These are phyloP conservation scores for Scheffersomyces titani DNA, from an alignment of 1,139 yeast species.

Conservation along the genomic window DNA sequence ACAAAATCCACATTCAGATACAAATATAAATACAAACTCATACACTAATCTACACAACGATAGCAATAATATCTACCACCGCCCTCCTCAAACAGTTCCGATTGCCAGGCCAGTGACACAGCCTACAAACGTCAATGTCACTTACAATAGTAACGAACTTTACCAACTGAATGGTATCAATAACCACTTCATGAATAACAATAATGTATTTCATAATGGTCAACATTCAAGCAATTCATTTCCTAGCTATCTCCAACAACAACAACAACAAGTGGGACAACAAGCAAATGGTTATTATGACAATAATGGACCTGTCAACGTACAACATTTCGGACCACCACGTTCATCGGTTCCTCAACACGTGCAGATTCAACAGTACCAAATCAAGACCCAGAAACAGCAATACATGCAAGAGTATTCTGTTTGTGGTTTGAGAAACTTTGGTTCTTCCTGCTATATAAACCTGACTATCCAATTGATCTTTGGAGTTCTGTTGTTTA, in stretches of 20 bases:
- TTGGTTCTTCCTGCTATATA: conserved; percentile 75
- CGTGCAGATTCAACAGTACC: conserved; percentile 15
- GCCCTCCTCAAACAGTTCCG: conserved; percentile 9
- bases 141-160: not conserved
- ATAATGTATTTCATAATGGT: conserved; percentile 1
- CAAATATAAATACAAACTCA: not conserved
- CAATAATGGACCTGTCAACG: conserved; percentile 3
- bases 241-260: not conserved
- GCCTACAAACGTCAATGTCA: conserved; percentile 9
- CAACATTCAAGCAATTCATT: not conserved
- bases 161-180: not conserved
- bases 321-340: conserved; percentile 6
- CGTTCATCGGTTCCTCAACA: conserved; percentile 16
- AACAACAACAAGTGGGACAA: not conserved
- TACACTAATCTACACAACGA: not conserved
- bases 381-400: conserved; percentile 26
- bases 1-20: not conserved
- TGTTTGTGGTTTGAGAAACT: conserved; percentile 65
- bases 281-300: not conserved
- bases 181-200: not conserved
- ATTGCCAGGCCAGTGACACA: conserved; percentile 6
- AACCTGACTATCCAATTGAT: conserved; percentile 69
- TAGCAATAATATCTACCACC: conserved; percentile 9
- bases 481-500: conserved; percentile 52
- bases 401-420: conserved; percentile 45